Percentiles rank a stretch among this genome's conserved stretches.
Conservation (phyloP, 2,329 filamentous ascomycete genomes). For the Trichoderma cornu-damae region DNA sequence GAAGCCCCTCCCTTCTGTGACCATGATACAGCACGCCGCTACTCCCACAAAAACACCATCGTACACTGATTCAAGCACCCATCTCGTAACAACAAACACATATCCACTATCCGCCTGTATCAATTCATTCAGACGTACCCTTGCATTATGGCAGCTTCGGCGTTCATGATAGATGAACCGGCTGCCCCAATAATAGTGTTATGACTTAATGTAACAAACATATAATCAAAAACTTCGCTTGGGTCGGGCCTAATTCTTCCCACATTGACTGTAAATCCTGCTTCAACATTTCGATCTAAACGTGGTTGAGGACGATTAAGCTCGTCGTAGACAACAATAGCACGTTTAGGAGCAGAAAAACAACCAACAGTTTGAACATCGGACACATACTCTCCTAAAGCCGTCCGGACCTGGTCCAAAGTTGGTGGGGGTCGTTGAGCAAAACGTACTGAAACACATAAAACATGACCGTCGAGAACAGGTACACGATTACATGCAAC, state of each 20-base stretch:
- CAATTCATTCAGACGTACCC: slow-evolving; percentile 10
- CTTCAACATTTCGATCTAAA: slow-evolving; percentile 9
- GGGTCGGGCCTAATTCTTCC: slow-evolving; percentile 9
- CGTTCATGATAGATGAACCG: slow-evolving; percentile 4
- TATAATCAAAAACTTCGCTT: slow-evolving; percentile 10
- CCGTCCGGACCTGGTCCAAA: slow-evolving; percentile 3
- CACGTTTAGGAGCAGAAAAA: slow-evolving; percentile 7
- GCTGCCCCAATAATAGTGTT: slow-evolving; percentile 10
- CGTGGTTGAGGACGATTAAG: slow-evolving; percentile 9
- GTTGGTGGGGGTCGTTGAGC: slow-evolving; percentile 5
- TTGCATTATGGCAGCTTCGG: slow-evolving; percentile 5
- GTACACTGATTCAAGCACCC: slow-evolving; percentile 1
- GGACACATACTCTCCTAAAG: slow-evolving; percentile 2
- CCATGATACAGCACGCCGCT: not conserved
- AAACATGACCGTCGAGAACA: slow-evolving; percentile 8
- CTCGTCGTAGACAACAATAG: slow-evolving; percentile 12
- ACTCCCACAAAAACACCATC: slow-evolving; percentile 2
- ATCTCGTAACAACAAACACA: slow-evolving; percentile 2
- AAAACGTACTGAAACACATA: slow-evolving; percentile 3
- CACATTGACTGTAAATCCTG: slow-evolving; percentile 9
- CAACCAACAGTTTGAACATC: slow-evolving; percentile 12
- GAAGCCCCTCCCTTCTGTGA: not conserved
- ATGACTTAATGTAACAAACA: slow-evolving; percentile 10
- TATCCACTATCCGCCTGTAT: slow-evolving; percentile 1
- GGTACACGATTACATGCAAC: slow-evolving; percentile 12